Conservation (phyloP, 305 asterid genomes). For the Rubia tinctorum region DNA sequence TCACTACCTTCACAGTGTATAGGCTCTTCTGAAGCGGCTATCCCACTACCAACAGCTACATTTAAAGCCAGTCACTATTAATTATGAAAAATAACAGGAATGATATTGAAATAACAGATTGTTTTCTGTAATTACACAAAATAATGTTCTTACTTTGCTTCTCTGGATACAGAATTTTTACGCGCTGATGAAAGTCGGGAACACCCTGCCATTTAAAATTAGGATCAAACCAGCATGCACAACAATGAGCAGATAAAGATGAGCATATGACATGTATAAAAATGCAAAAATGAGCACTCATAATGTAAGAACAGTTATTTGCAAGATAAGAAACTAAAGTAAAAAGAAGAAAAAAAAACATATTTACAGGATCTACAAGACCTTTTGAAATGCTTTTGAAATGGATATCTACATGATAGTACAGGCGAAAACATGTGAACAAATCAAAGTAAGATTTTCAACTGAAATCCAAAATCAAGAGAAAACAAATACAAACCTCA, state of each 20-base stretch:
- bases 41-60: slow-evolving; percentile 10
- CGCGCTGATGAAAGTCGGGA: slow-evolving; percentile 30
- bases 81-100: neutral
- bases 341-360: neutral
- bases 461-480: neutral
- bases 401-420: neutral
- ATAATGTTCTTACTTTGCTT: slow-evolving; percentile 39
- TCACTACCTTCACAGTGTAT: neutral
- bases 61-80: neutral
- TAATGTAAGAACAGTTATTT: neutral
- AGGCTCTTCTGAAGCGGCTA: slow-evolving; percentile 1
- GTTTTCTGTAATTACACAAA: neutral
- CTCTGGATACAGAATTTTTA: slow-evolving; percentile 41
- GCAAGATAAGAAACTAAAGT: neutral
- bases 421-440: neutral
- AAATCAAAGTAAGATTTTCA: neutral
- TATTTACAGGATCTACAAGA: neutral
- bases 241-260: no score
- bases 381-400: neutral
- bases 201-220: slow-evolving; percentile 38
- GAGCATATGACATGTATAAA: neutral
- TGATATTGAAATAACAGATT: no score
- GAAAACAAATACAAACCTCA: slow-evolving; percentile 39
- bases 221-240: neutral
- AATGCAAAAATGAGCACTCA: neutral